These are phyloP conservation scores for Sutorius eximius DNA, from an alignment of 1,284 basidiomycete species.

Conservation along the genomic window DNA sequence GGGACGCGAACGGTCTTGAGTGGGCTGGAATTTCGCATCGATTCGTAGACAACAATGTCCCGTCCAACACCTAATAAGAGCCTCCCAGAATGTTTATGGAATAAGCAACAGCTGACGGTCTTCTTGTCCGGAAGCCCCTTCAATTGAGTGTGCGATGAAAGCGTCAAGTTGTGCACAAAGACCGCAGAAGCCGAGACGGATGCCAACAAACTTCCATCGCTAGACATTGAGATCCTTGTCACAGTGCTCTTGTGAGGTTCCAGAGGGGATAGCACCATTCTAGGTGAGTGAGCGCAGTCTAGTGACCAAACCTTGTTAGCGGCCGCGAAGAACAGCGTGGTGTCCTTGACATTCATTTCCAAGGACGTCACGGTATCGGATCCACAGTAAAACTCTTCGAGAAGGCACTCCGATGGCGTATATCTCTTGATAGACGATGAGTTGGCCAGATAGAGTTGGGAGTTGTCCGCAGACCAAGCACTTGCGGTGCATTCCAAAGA, in stretches of 20 bases:
- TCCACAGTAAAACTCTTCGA: slow-evolving; percentile 43
- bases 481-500: slow-evolving; percentile 44
- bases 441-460: slow-evolving; percentile 52
- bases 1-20: slow-evolving; percentile 50
- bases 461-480: slow-evolving; percentile 57
- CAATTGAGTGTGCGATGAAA: slow-evolving; percentile 50
- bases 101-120: slow-evolving; percentile 47
- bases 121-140: slow-evolving; percentile 47
- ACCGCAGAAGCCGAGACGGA: slow-evolving; percentile 51
- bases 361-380: slow-evolving; percentile 41
- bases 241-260: slow-evolving; percentile 58
- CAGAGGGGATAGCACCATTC: slow-evolving; percentile 55
- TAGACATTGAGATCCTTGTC: slow-evolving; percentile 55
- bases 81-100: slow-evolving; percentile 58
- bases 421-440: slow-evolving; percentile 50
- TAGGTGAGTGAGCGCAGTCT: slow-evolving; percentile 48
- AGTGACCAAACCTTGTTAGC: slow-evolving; percentile 61
- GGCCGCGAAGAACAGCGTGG: slow-evolving; percentile 47
- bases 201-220: slow-evolving; percentile 56
- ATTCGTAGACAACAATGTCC: slow-evolving; percentile 62
- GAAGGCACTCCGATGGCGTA: slow-evolving; percentile 44
- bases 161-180: slow-evolving; percentile 57
- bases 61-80: slow-evolving; percentile 56
- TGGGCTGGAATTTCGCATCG: slow-evolving; percentile 54
- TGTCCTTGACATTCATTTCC: slow-evolving; percentile 44